phyloP scores from a whole-genome alignment of 345 rosid species.

The Dimocarpus longan region DNA sequence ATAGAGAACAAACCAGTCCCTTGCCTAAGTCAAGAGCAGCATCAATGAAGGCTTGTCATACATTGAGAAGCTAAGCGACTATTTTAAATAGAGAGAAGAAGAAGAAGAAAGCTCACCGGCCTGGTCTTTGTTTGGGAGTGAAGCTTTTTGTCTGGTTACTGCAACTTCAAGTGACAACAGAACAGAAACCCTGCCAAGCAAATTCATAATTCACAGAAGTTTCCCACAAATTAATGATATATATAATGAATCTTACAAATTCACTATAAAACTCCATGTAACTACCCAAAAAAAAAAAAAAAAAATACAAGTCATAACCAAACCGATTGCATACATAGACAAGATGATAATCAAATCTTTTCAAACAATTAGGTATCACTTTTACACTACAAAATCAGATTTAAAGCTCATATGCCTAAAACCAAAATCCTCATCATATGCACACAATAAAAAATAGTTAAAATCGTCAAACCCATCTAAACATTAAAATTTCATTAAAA shows the following conservation, averaged over 20 bases:
- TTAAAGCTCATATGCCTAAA: not conserved
- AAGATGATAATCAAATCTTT: not conserved
- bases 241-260: no score
- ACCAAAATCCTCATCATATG: not conserved
- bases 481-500: no score
- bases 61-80: no score
- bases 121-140: no score
- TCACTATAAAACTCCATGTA: not conserved
- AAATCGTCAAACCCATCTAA: not conserved
- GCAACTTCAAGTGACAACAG: no score
- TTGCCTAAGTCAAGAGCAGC: no score
- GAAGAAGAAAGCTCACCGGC: no score
- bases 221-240: not conserved
- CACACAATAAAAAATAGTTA: not conserved
- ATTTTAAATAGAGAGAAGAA: no score
- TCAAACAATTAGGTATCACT: not conserved
- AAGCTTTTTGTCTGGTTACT: no score
- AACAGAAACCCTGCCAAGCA: conserved; percentile 20
- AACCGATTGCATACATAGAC: no score
- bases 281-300: not conserved
- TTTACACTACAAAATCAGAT: not conserved
- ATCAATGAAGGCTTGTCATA: no score
- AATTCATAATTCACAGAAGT: not conserved
- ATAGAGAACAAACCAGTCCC: no score
- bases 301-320: not conserved